Evolutionary conservation across 2,329 filamentous ascomycete genomes (phyloP).

Genomic region (Alternaria metachromatica): DNA sequence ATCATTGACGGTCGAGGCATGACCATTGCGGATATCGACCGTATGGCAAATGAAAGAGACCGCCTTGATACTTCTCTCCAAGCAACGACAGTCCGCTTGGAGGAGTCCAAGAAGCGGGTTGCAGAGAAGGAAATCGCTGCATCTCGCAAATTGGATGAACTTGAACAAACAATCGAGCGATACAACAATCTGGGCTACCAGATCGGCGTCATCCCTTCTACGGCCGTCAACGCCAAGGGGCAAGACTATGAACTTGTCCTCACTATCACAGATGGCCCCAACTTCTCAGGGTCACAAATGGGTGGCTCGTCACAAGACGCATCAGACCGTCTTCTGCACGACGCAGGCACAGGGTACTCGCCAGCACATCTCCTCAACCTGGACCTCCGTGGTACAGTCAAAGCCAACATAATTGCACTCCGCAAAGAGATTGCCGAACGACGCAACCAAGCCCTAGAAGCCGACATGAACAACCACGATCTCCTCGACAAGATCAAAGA

Average conservation of each 20-base stretch:
- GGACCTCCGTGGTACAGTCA: conserved; percentile 83
- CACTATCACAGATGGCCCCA: conserved; percentile 77
- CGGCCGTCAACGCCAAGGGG: conserved; percentile 84
- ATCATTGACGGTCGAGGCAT: conserved; percentile 92
- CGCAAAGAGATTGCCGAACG: conserved; percentile 93
- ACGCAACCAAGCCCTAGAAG: conserved; percentile 79
- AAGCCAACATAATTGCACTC: conserved; percentile 76
- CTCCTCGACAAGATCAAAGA: conserved; percentile 94
- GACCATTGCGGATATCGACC: conserved; percentile 97
- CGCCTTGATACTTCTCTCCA: conserved; percentile 90
- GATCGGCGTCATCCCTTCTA: conserved; percentile 84
- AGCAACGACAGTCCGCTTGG: conserved; percentile 73
- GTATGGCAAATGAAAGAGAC: conserved; percentile 95
- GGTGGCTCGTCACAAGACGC: conserved; percentile 52
- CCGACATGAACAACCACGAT: conserved; percentile 94
- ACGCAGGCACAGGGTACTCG: conserved; percentile 85
- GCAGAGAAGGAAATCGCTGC: conserved; percentile 89
- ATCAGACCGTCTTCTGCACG: conserved; percentile 80
- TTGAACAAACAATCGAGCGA: conserved; percentile 86
- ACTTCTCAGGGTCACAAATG: conserved; percentile 68
- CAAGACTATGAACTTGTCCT: conserved; percentile 84
- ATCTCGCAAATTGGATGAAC: conserved; percentile 82
- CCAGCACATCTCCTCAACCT: conserved; percentile 87
- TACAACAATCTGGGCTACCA: conserved; percentile 97
- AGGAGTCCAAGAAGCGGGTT: conserved; percentile 83